These are phyloP conservation scores for Metschnikowia sp. DNA, from an alignment of 805 yeast genomes.

Conservation along the genomic window DNA sequence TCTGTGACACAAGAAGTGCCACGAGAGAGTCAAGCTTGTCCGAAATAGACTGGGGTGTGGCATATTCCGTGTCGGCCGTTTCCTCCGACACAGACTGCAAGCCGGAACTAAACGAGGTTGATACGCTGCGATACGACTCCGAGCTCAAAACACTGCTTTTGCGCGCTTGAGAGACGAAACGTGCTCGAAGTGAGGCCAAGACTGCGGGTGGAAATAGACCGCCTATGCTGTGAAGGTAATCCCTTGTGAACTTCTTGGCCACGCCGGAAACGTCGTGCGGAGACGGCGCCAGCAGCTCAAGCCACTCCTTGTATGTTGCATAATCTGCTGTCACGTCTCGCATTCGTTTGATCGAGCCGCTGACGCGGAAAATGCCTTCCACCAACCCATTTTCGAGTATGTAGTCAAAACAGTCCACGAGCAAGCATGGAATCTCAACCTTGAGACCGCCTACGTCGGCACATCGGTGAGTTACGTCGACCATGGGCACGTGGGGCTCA, in stretches of 20 bases:
- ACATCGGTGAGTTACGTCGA: slow-evolving; percentile 1
- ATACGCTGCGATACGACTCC: slow-evolving; percentile 10
- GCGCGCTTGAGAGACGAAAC: slow-evolving; percentile 5
- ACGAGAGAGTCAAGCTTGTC: slow-evolving; percentile 14
- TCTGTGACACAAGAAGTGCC: slow-evolving; percentile 12
- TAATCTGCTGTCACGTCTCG: slow-evolving; percentile 19
- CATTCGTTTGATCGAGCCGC: slow-evolving; percentile 28
- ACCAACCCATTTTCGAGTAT: slow-evolving; percentile 18
- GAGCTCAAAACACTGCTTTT: slow-evolving; percentile 6
- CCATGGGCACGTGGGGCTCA: not conserved
- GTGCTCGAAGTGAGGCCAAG: slow-evolving; percentile 6
- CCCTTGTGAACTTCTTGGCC: slow-evolving; percentile 22
- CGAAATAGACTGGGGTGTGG: slow-evolving; percentile 2
- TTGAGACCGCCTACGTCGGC: slow-evolving; percentile 3
- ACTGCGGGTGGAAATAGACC: slow-evolving; percentile 11
- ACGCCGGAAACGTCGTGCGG: slow-evolving; percentile 30
- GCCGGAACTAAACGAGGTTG: slow-evolving; percentile 10
- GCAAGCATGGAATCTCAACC: slow-evolving; percentile 10
- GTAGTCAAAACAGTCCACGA: slow-evolving; percentile 21
- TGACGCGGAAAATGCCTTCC: slow-evolving; percentile 32
- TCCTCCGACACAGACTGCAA: slow-evolving; percentile 9
- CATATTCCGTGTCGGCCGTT: slow-evolving; percentile 6
- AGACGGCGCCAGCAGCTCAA: slow-evolving; percentile 14
- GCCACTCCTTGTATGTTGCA: slow-evolving; percentile 18
- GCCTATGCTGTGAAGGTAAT: slow-evolving; percentile 13